Conservation (phyloP, 176 grass and related monocot genomes). For the Miscanthus lutarioriparius region DNA sequence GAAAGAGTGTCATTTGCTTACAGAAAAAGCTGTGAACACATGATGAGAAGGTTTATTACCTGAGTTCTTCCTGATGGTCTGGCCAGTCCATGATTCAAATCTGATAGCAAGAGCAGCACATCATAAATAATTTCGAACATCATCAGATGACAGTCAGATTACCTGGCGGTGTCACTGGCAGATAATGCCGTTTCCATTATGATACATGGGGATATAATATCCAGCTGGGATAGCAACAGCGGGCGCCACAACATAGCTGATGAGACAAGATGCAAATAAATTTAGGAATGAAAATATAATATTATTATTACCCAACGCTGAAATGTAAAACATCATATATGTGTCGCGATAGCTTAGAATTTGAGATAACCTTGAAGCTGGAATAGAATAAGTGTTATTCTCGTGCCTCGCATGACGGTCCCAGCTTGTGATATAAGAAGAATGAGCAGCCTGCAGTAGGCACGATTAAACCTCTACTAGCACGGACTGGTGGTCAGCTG, state of each 20-base stretch:
- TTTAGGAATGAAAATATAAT: not conserved
- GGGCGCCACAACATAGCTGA: conserved; percentile 18
- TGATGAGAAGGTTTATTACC: conserved; percentile 14
- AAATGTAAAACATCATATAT: not conserved
- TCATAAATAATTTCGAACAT: not conserved
- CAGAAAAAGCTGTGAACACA: not conserved
- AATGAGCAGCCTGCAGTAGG: conserved; percentile 30
- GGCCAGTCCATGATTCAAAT: not conserved
- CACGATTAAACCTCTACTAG: not conserved
- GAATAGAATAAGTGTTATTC: conserved; percentile 23
- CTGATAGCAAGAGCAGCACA: not conserved
- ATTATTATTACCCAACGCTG: not conserved
- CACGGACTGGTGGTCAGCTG: no score
- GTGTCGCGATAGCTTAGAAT: not conserved
- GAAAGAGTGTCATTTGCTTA: not conserved
- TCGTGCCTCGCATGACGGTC: conserved; percentile 25
- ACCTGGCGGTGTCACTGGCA: not conserved
- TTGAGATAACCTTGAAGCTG: conserved; percentile 27
- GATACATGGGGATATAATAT: conserved; percentile 25
- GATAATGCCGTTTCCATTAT: conserved; percentile 12
- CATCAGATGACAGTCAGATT: not conserved
- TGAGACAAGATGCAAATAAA: not conserved
- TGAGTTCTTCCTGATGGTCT: not conserved
- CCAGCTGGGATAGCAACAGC: not conserved
- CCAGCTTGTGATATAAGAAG: conserved; percentile 25